Conservation (phyloP, 306 rosid genomes). For the cucumber (Cucumis sativus) region Cucumber_9930_V3 NC_026657.2:35674001-35674500, state of each 20-base stretch:
- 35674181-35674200: background rate
- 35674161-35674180: background rate
- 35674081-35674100: background rate
- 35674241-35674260: background rate
- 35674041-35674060: background rate
- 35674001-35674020: background rate
- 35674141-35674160: background rate
- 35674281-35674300: background rate
- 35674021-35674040: background rate
- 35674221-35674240: background rate
- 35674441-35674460: slow-evolving; percentile 64
- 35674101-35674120: background rate
- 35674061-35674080: background rate
- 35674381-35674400: slow-evolving; percentile 71
- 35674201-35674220: background rate
- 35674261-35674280: background rate
- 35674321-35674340: slow-evolving; percentile 25
- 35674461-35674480: slow-evolving; percentile 11
- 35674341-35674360: slow-evolving; percentile 17
- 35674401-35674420: slow-evolving; percentile 96
- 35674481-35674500: background rate
- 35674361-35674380: slow-evolving; percentile 32
- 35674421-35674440: slow-evolving; percentile 78
- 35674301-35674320: slow-evolving; percentile 9
- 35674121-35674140: background rate